Percentiles rank a stretch among this genome's conserved stretches.
Evolutionary conservation across 768 basidiomycete species (phyloP).

Genomic region (Collybia sordida): DNA sequence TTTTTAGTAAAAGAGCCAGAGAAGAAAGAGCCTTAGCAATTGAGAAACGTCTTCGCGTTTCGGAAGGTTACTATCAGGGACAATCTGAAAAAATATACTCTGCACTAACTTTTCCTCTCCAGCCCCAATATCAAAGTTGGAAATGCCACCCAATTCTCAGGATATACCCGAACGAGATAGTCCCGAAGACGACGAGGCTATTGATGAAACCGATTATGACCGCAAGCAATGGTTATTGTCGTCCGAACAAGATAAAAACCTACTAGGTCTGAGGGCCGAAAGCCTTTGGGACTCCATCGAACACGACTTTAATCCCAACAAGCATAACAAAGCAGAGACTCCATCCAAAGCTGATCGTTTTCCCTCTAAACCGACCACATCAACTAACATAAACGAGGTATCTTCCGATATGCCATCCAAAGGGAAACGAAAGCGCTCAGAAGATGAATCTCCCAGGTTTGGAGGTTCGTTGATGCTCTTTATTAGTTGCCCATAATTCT

Average conservation of each 20-base stretch:
- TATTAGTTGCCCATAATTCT: neutral
- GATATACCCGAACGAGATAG: conserved; percentile 7
- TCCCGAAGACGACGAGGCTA: conserved; percentile 31
- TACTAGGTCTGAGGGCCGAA: conserved; percentile 38
- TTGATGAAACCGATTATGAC: conserved; percentile 42
- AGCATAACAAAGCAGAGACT: conserved; percentile 4
- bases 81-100: conserved; percentile 4
- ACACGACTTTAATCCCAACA: conserved; percentile 49
- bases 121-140: conserved; percentile 4
- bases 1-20: conserved; percentile 68
- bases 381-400: neutral
- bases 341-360: conserved; percentile 14
- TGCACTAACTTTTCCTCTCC: neutral
- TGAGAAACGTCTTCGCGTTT: conserved; percentile 54
- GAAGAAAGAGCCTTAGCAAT: conserved; percentile 79
- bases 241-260: conserved; percentile 41
- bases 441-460: conserved; percentile 6
- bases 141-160: conserved; percentile 8
- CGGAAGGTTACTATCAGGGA: conserved; percentile 35
- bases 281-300: conserved; percentile 44
- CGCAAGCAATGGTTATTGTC: conserved; percentile 53
- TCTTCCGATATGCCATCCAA: neutral
- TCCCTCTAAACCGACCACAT: neutral
- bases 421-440: conserved; percentile 12
- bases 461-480: neutral